Percentiles rank a stretch among this genome's conserved stretches.
phyloP scores from a whole-genome alignment of 1,139 yeast species.

The Magnusiomyces ingens region DNA sequence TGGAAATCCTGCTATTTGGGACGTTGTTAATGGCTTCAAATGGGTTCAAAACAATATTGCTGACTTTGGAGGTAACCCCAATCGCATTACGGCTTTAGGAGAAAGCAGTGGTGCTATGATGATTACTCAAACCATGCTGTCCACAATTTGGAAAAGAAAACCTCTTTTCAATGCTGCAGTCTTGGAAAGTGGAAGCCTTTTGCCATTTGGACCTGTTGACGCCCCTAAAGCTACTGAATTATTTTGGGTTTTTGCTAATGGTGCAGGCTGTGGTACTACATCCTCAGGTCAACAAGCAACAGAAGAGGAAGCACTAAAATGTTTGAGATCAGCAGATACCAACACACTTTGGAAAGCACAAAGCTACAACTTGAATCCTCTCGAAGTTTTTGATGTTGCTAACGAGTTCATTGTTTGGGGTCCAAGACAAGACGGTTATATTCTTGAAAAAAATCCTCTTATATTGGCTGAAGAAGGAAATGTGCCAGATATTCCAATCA shows the following conservation, averaged over 20 bases:
- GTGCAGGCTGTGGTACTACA: constrained; percentile 17
- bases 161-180: constrained; percentile 26
- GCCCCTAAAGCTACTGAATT: constrained; percentile 15
- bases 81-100: constrained; percentile 29
- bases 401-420: constrained; percentile 14
- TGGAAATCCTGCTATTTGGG: constrained; percentile 28
- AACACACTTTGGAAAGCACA: constrained; percentile 15
- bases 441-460: constrained; percentile 12
- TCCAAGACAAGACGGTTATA: constrained; percentile 22
- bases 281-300: background rate
- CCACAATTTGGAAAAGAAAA: constrained; percentile 17
- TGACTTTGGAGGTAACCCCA: constrained; percentile 32
- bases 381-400: constrained; percentile 10
- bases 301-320: constrained; percentile 16
- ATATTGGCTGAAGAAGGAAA: constrained; percentile 14
- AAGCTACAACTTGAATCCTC: constrained; percentile 7
- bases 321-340: constrained; percentile 18
- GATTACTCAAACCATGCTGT: constrained; percentile 24
- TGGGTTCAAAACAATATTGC: constrained; percentile 31
- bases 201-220: constrained; percentile 15
- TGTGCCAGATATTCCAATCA: constrained; percentile 20
- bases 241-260: constrained; percentile 17
- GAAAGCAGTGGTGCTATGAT: constrained; percentile 33
- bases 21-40: constrained; percentile 29
- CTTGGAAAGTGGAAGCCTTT: constrained; percentile 23